These are phyloP conservation scores for Hydrangea macrophylla DNA, from an alignment of 148 eudicot genomes.

Conservation along the genomic window DNA sequence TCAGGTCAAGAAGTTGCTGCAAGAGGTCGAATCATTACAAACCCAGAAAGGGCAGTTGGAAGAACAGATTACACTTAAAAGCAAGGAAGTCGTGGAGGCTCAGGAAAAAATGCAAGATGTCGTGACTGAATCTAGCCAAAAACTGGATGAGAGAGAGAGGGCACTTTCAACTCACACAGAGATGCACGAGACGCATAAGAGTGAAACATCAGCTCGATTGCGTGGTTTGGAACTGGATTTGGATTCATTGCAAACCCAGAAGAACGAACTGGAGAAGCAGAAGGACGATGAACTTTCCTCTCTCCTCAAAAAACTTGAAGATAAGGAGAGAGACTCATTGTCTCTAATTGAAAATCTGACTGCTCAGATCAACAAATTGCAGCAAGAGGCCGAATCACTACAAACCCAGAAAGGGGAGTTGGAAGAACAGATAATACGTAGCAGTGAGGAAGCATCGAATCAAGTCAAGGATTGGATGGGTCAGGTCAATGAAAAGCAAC, in stretches of 20 bases:
- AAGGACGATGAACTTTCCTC: background rate
- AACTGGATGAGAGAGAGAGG: constrained; percentile 7
- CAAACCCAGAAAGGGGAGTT: constrained; percentile 37
- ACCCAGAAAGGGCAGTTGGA: constrained; percentile 44
- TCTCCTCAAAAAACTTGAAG: background rate
- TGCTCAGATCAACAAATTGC: constrained; percentile 28
- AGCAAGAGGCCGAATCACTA: constrained; percentile 37
- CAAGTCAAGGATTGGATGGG: constrained; percentile 41
- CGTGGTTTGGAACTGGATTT: background rate
- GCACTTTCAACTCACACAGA: constrained; percentile 1
- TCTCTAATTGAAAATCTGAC: constrained; percentile 33
- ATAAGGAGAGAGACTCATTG: background rate
- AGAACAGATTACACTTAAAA: constrained; percentile 34
- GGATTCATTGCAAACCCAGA: constrained; percentile 1
- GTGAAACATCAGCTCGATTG: background rate
- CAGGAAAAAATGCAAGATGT: constrained; percentile 15
- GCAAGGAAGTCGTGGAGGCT: constrained; percentile 35
- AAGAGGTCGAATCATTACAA: constrained; percentile 35
- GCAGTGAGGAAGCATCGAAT: constrained; percentile 38
- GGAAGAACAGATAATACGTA: constrained; percentile 37
- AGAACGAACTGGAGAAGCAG: background rate
- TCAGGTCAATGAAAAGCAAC: constrained; percentile 44
- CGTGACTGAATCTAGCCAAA: constrained; percentile 2
- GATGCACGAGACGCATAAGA: constrained; percentile 4
- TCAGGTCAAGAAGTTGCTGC: constrained; percentile 27